Base-by-base conservation (phyloP, 768 basidiomycete species). In the Pleurotus pulmonarius region DNA sequence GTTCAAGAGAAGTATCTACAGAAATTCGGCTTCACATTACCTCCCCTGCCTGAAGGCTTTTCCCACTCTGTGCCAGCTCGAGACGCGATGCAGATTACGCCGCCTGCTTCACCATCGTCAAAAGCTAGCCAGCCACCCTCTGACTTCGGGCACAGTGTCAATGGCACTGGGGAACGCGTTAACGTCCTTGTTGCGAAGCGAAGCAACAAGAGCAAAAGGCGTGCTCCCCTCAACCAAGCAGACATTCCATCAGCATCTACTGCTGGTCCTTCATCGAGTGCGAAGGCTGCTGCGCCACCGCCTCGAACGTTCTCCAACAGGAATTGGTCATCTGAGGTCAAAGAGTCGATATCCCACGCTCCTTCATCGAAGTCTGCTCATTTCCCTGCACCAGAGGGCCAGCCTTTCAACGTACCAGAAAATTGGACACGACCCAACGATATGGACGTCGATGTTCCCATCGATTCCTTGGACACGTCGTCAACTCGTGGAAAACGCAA, bases 1-100 rank as follows among this genome's bases (percentile, higher is more conserved):
- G 86, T 86, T 9, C 91, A 92, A 67, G 83, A 83, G 63, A 82
- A 88, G 62, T 94, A 94, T 67, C 75, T 94, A 13, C 82, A 84
- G 47, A 91, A 91, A 65, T 94, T 92, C 65, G 87, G 86, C 26
- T 93, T 92, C 66, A 70, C 74, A 4, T 69, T 83, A 18, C 85
- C 88, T 1, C 83, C 88, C 1, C 61, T 89, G 29, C 88, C 88
- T 1, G 80, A 85, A 8, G 87, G 88, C 16, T 90, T 79, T 72
- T 87, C 88, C 6, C 89, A 90, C 61, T 16, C 45, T 16, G 59
- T 71, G 37, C 60, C 65, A 13, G 59, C 69, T 5, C 60, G 57
- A 29, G 56, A 61, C 41, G 46, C 26, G 6, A 46, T 64, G 39
- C 65, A 64, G 54, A 75, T 75, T 47, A 79, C 82, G 6, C 78